These are phyloP conservation scores for Chytridium lagenaria DNA, from an alignment of 371 early-diverging fungal species.

Conservation along the genomic window DNA sequence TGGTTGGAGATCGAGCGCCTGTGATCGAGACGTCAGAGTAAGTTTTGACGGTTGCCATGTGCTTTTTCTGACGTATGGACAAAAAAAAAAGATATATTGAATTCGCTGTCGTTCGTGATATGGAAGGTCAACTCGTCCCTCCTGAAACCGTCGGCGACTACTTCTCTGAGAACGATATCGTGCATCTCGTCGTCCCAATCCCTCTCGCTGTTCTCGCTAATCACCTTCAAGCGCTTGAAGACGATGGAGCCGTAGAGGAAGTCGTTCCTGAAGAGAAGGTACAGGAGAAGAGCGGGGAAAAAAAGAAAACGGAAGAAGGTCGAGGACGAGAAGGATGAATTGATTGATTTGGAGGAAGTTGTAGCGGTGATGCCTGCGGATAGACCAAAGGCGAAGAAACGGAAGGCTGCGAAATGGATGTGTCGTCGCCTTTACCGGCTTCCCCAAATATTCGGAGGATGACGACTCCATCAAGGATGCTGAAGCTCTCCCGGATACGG, in stretches of 20 bases:
- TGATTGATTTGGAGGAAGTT: too few relatives aligned
- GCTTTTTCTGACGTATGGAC: neutral
- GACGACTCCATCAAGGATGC: too few relatives aligned
- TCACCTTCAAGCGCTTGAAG: neutral
- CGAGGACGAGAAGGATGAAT: too few relatives aligned
- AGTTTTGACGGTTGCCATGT: neutral
- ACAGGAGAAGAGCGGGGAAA: too few relatives aligned
- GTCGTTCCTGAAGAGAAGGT: too few relatives aligned
- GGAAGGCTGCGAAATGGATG: too few relatives aligned
- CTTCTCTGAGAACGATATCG: neutral
- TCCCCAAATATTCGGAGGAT: too few relatives aligned
- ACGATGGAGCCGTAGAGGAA: neutral
- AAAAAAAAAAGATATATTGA: conserved; percentile 9
- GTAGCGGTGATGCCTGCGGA: too few relatives aligned
- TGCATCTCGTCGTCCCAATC: conserved; percentile 3
- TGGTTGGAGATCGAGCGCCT: neutral
- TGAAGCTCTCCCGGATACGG: too few relatives aligned
- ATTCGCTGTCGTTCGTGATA: neutral
- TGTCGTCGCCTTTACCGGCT: too few relatives aligned
- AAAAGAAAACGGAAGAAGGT: too few relatives aligned
- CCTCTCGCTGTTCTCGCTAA: neutral
- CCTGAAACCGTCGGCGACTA: neutral
- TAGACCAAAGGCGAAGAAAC: too few relatives aligned
- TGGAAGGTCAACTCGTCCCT: conserved; percentile 4
- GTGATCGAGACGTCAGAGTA: neutral